Conservation (phyloP, 768 basidiomycete genomes). For the Macrolepiota dolichaula region DNA sequence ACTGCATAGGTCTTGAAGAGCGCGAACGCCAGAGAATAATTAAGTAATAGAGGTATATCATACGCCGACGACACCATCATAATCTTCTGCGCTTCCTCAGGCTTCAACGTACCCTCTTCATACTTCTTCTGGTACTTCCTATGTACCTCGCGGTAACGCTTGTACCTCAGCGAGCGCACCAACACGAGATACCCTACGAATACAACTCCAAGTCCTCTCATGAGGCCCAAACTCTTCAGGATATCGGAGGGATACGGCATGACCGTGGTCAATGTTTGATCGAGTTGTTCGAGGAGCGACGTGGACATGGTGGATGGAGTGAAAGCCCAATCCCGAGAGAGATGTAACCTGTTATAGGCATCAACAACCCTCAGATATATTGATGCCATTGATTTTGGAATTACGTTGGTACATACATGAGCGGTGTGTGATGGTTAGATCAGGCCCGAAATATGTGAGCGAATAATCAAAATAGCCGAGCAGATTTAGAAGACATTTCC, state of each 20-base stretch:
- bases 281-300: not conserved
- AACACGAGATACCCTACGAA: conserved; percentile 22
- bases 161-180: conserved; percentile 38
- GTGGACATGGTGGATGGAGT: not conserved
- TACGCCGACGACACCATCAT: conserved; percentile 29
- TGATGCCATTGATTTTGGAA: too few relatives aligned
- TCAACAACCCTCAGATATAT: too few relatives aligned
- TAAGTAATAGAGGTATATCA: conserved; percentile 43
- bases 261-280: not conserved
- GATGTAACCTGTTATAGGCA: too few relatives aligned
- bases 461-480: too few relatives aligned
- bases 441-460: too few relatives aligned
- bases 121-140: conserved; percentile 35
- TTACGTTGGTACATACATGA: too few relatives aligned
- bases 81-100: conserved; percentile 44
- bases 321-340: not conserved
- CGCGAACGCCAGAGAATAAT: conserved; percentile 42
- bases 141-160: conserved; percentile 39
- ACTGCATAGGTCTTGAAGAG: conserved; percentile 52
- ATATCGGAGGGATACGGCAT: not conserved
- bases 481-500: too few relatives aligned
- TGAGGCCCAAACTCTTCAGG: not conserved
- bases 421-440: too few relatives aligned
- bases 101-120: conserved; percentile 32
- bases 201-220: not conserved